Base-by-base conservation (phyloP, 2,329 filamentous ascomycete species). In the Incumbomyces lentus region DNA sequence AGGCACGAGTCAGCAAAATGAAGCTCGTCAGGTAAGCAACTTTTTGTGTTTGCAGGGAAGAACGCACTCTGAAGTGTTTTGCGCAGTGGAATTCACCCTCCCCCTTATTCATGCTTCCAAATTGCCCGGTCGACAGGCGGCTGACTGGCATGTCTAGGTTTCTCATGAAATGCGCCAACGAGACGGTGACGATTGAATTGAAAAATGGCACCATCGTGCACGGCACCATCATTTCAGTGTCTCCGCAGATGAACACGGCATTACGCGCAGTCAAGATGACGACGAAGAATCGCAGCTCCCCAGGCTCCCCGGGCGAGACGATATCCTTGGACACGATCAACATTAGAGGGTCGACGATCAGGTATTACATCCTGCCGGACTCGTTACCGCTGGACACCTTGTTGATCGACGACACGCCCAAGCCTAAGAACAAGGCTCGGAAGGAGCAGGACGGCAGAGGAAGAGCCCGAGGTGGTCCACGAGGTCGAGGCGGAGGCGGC, bases 401-500 rank as follows among this genome's bases (percentile, higher is more conserved):
- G 44, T 77, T 98, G 52, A 88, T 98, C 58, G 92, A 98, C 65
- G 92, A 98, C 69, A 81, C 87, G 60, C 88, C 90, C 43, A 98
- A 98, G 75, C 90, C 92, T 51, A 96, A 96, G 84, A 98, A 98
- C 73, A 98, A 98, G 81, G 90, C 92, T 19, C 80, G 90, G 63
- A 98, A 98, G 76, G 92, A 96, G 71, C 68, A 70, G 68, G 73
- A 37, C 63, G 70, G 39, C 63, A 19, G 42, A 16, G 42, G 69
- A 16, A 57, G 69, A 38, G 64, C 70, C 18, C 62, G 71, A 32
- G 68, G 68, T 10, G 64, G 73, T 36, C 65, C 68, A 34, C 57
- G 71, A 43, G 64, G 72, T 49, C 57, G 70, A 40, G 63, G 72
- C 30, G 64, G 63, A 30, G 54, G 59, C 16, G 64, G 70, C 50